A percentile compares a stretch with the other conserved stretches of the same genome.
Conservation (phyloP, 1,284 basidiomycete species). For the Leccinum angustisporum region DNA sequence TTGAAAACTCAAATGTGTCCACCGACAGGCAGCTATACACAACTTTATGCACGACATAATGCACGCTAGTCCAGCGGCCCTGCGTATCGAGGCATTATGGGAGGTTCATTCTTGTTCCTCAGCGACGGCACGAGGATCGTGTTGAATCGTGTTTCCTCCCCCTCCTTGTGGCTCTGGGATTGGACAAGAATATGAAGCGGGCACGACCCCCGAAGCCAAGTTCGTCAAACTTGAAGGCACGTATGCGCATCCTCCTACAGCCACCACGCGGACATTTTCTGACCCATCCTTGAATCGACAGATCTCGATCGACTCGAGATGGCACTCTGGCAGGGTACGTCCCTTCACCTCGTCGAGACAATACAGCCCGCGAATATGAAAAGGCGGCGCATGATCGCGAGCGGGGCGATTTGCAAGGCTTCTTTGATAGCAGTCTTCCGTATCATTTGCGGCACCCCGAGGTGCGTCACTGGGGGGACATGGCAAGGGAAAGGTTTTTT, state of each 20-base stretch:
- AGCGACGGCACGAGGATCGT: not conserved
- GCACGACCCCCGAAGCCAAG: conserved; percentile 77
- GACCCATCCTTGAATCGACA: no score
- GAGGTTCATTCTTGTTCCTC: conserved; percentile 47
- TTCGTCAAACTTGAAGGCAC: conserved; percentile 80
- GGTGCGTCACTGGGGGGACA: conserved; percentile 72
- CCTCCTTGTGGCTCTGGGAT: not conserved
- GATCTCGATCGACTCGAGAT: no score
- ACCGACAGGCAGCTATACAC: conserved; percentile 79
- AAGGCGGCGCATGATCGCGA: conserved; percentile 43
- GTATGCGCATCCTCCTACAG: conserved; percentile 2
- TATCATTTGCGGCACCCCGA: conserved; percentile 66
- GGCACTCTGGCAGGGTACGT: conserved; percentile 42
- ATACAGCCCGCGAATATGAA: conserved; percentile 72
- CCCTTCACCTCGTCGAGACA: not conserved
- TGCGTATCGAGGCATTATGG: conserved; percentile 81
- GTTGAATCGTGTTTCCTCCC: not conserved
- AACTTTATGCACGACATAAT: conserved; percentile 91
- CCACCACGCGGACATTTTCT: no score
- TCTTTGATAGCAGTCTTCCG: conserved; percentile 57
- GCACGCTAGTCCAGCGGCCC: conserved; percentile 75
- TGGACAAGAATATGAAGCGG: conserved; percentile 85
- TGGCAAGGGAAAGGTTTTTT: conserved; percentile 24
- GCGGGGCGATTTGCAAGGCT: conserved; percentile 55
- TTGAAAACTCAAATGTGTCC: no score